phyloP scores from a whole-genome alignment of 208 protist genomes.

The Wallacemonas sp. region DNA sequence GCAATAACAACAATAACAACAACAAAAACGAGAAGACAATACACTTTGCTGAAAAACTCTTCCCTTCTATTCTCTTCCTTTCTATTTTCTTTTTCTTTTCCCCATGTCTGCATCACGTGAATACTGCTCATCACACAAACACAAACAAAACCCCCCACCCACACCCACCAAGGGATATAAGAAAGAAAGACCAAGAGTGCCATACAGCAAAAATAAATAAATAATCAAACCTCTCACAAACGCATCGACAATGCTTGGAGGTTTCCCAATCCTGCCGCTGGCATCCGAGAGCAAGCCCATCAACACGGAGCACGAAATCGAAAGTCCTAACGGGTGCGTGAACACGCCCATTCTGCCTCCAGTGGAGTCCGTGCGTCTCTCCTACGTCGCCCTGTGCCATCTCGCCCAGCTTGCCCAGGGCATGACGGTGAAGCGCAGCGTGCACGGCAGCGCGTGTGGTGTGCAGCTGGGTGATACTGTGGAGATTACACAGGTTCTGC shows the following conservation, averaged over 20 bases:
- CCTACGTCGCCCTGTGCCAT: conserved; percentile 52
- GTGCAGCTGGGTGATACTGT: conserved; percentile 53
- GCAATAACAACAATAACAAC: no score
- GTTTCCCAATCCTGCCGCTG: conserved; percentile 46
- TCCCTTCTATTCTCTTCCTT: neutral
- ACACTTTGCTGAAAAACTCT: no score
- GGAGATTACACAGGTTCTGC: conserved; percentile 52
- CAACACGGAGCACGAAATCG: conserved; percentile 29
- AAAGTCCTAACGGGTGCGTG: conserved; percentile 34
- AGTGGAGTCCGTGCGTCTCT: conserved; percentile 38
- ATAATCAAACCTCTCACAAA: neutral
- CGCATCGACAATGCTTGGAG: conserved; percentile 37
- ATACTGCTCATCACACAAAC: no score
- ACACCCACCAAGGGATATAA: neutral
- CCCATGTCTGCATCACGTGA: no score
- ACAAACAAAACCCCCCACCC: neutral
- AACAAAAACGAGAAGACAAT: no score
- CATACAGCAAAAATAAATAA: neutral
- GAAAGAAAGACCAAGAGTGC: neutral
- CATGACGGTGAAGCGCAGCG: conserved; percentile 30
- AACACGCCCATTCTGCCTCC: conserved; percentile 18
- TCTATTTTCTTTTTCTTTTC: neutral
- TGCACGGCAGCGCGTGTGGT: conserved; percentile 58
- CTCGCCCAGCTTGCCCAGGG: conserved; percentile 41
- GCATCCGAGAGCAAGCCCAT: conserved; percentile 26